A percentile compares a stretch with the other conserved stretches of the same genome.
Evolutionary conservation across 257 asterid genomes (phyloP).

Genomic region (Forsythia viridissima): DNA sequence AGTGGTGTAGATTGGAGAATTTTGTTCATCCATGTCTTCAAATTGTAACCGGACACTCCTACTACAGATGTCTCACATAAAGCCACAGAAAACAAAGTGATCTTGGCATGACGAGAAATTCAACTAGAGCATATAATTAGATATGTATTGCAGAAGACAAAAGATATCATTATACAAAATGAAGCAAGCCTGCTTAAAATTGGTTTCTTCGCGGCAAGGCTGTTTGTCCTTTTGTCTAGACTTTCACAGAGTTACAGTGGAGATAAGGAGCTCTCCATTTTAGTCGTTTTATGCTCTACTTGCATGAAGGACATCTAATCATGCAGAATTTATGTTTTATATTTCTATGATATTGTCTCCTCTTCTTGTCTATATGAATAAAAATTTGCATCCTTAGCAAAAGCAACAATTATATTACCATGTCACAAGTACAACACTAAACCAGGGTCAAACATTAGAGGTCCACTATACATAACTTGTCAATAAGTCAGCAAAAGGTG

Average conservation of each 20-base stretch:
- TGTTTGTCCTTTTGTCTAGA: constrained; percentile 10
- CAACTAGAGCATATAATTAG: background rate
- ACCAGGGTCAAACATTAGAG: background rate
- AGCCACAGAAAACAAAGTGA: constrained; percentile 6
- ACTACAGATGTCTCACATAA: background rate
- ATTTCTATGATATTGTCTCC: background rate
- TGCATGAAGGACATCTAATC: background rate
- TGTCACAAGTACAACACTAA: constrained; percentile 3
- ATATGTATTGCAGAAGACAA: background rate
- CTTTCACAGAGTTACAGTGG: background rate
- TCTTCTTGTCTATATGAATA: background rate
- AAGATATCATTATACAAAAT: background rate
- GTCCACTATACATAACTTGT: background rate
- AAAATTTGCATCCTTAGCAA: background rate
- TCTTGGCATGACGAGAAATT: background rate
- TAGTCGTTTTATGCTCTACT: background rate
- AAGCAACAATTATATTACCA: constrained; percentile 4
- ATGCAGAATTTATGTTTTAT: background rate
- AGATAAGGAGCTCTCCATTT: background rate
- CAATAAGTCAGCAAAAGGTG: constrained; percentile 10
- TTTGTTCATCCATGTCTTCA: background rate
- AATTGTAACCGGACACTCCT: background rate
- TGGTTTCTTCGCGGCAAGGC: background rate
- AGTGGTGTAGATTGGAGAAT: background rate
- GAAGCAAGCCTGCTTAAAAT: background rate